A percentile compares a stretch with the other conserved stretches of the same genome.
phyloP scores from a whole-genome alignment of 805 yeast genomes.

The Yamadazyma paraphyllophila region DNA sequence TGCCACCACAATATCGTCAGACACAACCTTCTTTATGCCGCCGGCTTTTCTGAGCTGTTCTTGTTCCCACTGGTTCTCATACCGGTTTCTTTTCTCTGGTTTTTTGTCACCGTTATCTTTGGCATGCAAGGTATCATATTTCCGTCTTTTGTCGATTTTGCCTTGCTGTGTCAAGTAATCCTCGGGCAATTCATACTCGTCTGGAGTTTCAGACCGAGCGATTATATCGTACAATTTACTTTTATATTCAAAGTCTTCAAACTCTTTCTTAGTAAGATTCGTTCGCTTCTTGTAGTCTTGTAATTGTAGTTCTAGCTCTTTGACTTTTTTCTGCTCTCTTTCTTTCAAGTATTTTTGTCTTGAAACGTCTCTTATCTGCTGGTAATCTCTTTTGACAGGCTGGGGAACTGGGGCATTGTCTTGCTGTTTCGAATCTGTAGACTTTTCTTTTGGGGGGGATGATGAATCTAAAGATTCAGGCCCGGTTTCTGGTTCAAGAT shows the following conservation, averaged over 20 bases:
- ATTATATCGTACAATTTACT: constrained; percentile 16
- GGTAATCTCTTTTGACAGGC: constrained; percentile 7
- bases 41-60: constrained; percentile 46
- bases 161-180: constrained; percentile 55
- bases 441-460: background rate
- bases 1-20: constrained; percentile 42
- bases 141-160: constrained; percentile 52
- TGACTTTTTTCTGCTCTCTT: constrained; percentile 19
- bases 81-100: constrained; percentile 13
- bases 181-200: constrained; percentile 50
- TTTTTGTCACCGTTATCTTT: background rate
- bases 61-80: constrained; percentile 50
- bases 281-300: constrained; percentile 4
- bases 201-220: constrained; percentile 21
- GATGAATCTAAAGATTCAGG: background rate
- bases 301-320: constrained; percentile 18
- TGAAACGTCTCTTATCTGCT: constrained; percentile 12
- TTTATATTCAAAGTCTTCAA: constrained; percentile 19
- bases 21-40: constrained; percentile 14
- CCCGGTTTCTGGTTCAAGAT: constrained; percentile 5
- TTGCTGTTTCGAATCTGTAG: background rate
- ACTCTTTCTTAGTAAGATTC: constrained; percentile 12
- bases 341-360: constrained; percentile 21
- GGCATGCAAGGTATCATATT: constrained; percentile 43
- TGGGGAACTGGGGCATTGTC: background rate